A percentile compares a stretch with the other conserved stretches of the same genome.
phyloP scores from a whole-genome alignment of 139 green algal species.

The Haematococcus sp. region DNA sequence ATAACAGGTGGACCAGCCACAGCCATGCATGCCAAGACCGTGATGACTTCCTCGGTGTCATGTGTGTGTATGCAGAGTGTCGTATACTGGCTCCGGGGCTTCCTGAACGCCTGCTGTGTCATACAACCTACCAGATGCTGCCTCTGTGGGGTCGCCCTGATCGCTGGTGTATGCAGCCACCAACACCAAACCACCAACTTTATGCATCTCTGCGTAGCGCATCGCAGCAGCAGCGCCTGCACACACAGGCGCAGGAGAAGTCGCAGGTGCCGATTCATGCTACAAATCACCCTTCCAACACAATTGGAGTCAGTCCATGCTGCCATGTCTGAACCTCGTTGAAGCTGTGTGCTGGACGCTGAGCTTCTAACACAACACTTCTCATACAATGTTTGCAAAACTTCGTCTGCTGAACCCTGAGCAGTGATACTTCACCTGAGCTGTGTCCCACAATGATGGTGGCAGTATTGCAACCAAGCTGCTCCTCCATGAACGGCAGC shows the following conservation, averaged over 20 bases:
- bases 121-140: neutral
- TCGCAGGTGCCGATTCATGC: no score
- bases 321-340: no score
- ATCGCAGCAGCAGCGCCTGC: constrained; percentile 2
- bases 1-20: no score
- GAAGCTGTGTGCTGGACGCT: no score
- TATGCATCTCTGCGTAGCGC: neutral
- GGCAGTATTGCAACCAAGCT: neutral
- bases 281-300: no score
- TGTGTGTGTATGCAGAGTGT: no score
- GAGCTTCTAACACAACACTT: no score
- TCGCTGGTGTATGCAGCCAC: constrained; percentile 3
- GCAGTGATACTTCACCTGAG: constrained; percentile 1
- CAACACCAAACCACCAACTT: neutral
- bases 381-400: no score
- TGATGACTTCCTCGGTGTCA: no score
- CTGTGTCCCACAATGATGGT: neutral
- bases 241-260: neutral
- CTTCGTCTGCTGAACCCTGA: neutral
- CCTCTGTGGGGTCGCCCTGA: neutral
- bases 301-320: no score
- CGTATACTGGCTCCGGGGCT: neutral
- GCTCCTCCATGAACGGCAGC: constrained; percentile 3
- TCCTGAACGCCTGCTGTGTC: neutral
- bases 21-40: no score